Conservation (phyloP, 1,284 basidiomycete species). For the Polyporus tsugae region DNA sequence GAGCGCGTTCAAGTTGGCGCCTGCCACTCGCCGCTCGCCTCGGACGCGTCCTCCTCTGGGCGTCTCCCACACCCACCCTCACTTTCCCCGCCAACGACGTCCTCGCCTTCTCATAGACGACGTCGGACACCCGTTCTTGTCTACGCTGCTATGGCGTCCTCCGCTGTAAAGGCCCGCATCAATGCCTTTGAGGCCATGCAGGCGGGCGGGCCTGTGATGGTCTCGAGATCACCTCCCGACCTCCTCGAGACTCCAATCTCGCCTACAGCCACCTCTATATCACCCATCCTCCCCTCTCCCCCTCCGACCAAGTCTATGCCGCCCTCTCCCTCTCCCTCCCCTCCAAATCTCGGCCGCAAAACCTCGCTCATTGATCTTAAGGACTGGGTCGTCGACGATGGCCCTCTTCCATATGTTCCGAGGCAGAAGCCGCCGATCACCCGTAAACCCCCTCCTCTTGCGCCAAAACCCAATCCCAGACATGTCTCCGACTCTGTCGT, state of each 20-base stretch:
- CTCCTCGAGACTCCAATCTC: constrained; percentile 58
- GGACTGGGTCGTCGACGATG: constrained; percentile 79
- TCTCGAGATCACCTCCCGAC: constrained; percentile 38
- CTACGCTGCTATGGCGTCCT: constrained; percentile 53
- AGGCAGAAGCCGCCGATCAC: constrained; percentile 35
- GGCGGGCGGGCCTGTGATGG: constrained; percentile 21
- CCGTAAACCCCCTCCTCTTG: constrained; percentile 27
- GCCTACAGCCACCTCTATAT: constrained; percentile 45
- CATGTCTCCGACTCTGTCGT: constrained; percentile 37
- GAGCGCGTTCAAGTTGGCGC: neutral
- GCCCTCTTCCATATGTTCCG: constrained; percentile 44
- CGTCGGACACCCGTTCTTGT: neutral
- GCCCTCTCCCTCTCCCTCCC: constrained; percentile 59
- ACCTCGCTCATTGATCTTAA: constrained; percentile 75
- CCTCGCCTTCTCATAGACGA: neutral
- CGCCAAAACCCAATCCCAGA: constrained; percentile 29
- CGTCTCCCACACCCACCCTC: constrained; percentile 8
- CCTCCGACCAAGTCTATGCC: constrained; percentile 40
- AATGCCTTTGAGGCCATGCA: constrained; percentile 58
- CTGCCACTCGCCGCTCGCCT: neutral
- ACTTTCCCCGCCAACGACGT: constrained; percentile 6
- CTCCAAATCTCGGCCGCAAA: constrained; percentile 60
- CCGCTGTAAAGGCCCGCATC: constrained; percentile 64
- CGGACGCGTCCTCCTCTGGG: constrained; percentile 3
- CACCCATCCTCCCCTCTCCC: constrained; percentile 38